Base-by-base conservation (phyloP, 2,329 filamentous ascomycete genomes). In the Curvularia spicifera region DNA sequence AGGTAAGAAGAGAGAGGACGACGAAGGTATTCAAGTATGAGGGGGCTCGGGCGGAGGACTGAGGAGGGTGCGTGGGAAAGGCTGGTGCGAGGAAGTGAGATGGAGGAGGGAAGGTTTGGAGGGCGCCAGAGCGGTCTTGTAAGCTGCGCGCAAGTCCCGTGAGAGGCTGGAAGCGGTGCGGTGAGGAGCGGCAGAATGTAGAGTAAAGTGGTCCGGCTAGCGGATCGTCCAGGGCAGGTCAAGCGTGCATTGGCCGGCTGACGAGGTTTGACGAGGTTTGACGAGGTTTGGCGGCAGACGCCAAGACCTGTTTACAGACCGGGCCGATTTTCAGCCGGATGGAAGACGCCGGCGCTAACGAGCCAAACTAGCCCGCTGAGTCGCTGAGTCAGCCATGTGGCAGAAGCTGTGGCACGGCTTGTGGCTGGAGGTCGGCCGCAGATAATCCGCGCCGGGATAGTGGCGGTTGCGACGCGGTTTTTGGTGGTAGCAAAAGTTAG, bases 61-160 rank as follows among this genome's bases (percentile, higher is more conserved):
- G 59, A 47, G 47, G 50, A 59, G 62, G 61, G 64, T 65, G 60
- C 50, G 64, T 48, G 59, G 53, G 53, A 58, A 58, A 18, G 60
- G 57, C 60, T 69, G 68, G 70, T 64, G 67, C 68, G 67, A 66
- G 59, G 60, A 70, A 69, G 73, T 72, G 71, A 65, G 68, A 68
- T 70, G 70, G 56, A 76, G 69, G 70, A 75, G 66, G 61, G 69
- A 74, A 57, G 71, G 70, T 64, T 63, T 68, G 59, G 66, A 67
- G 70, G 68, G 74, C 62, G 63, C 68, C 64, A 61, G 68, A 65
- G 61, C 66, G 60, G 54, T 75, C 70, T 76, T 77, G 73, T 76
- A 76, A 72, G 71, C 67, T 69, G 66, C 63, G 69, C 61, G 61
- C 55, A 53, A 60, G 62, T 69, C 71, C 67, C 71, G 71, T 71